Conservation (phyloP, 306 rosid genomes). For the Corylus heterophylla region DNA sequence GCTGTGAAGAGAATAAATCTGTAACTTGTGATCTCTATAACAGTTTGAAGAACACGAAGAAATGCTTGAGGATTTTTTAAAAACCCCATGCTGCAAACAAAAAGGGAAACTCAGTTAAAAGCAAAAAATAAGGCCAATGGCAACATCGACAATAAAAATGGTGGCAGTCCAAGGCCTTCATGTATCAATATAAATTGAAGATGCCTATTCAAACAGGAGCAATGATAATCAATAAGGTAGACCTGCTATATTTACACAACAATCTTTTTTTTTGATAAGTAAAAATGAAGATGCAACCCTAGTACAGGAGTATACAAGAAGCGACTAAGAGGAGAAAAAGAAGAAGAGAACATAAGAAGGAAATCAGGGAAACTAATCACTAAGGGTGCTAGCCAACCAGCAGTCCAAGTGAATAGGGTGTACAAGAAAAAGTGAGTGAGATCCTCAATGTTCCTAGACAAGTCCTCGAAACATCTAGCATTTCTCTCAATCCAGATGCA, state of each 20-base stretch:
- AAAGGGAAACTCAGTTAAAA: slow-evolving; percentile 22
- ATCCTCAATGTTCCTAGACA: too few relatives aligned
- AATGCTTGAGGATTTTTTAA: slow-evolving; percentile 58
- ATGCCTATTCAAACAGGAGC: not conserved
- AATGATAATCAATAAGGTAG: not conserved
- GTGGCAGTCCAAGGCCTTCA: not conserved
- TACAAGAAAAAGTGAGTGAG: too few relatives aligned
- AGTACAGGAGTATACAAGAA: too few relatives aligned
- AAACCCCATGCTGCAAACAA: slow-evolving; percentile 77
- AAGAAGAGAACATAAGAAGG: too few relatives aligned
- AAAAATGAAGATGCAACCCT: too few relatives aligned
- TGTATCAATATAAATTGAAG: not conserved
- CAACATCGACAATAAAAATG: not conserved
- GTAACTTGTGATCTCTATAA: slow-evolving; percentile 53
- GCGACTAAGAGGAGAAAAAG: too few relatives aligned
- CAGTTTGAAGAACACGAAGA: slow-evolving; percentile 54
- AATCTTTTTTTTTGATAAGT: too few relatives aligned
- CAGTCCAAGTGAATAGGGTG: too few relatives aligned
- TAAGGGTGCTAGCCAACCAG: too few relatives aligned
- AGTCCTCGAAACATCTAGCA: too few relatives aligned
- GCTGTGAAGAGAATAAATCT: slow-evolving; percentile 76
- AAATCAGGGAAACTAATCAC: too few relatives aligned
- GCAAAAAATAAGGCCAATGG: not conserved
- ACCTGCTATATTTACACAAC: not conserved
- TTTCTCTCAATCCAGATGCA: too few relatives aligned